Evolutionary conservation across 2,329 filamentous ascomycete species (phyloP), one percentile per base, ranked within the genome.

Genomic region (Penicillium brevicompactum): DNA sequence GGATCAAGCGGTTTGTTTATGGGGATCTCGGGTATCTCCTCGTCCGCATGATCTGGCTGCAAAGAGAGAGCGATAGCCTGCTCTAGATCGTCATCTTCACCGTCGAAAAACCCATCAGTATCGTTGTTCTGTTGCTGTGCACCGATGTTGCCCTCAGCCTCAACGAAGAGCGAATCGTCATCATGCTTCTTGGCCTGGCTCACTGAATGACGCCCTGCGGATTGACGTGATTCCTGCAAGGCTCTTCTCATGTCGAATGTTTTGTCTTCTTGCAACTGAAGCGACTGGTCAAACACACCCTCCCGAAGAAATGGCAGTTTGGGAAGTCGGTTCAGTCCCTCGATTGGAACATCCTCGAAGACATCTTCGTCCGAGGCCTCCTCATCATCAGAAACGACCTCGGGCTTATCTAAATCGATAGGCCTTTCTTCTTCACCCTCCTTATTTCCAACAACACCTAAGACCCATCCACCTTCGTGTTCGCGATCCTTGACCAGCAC

Each of bases 401-500:
- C 65, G 10, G 71, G 68, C 32, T 74, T 84, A 70, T 99, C 94
- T 16, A 99, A 85, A 69, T 97, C 92, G 57, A 99, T 97, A 0
- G 94, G 93, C 70, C 92, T 96, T 59, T 92, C 88, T 27, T 86
- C 85, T 59, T 90, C 84, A 2, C 91, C 92, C 42, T 87, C 85
- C 61, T 90, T 95, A 56, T 87, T 91, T 58, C 88, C 92, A 21
- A 99, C 92, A 24, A 99, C 94, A 49, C 94, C 94, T 5, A 99
- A 78, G 0, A 93, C 93, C 92, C 92, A 99, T 5, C 94, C 94
- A 44, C 94, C 94, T 71, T 97, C 93, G 1, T 91, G 92, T 0
- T 92, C 91, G 43, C 95, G 91, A 65, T 97, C 97, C 75, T 94
- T 96, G 38, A 99, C 92, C 4, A 99, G 79, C 11, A 99, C 92